Conservation (phyloP, 1,139 yeast genomes). For the Candida pseudoviswanathii region DNA sequence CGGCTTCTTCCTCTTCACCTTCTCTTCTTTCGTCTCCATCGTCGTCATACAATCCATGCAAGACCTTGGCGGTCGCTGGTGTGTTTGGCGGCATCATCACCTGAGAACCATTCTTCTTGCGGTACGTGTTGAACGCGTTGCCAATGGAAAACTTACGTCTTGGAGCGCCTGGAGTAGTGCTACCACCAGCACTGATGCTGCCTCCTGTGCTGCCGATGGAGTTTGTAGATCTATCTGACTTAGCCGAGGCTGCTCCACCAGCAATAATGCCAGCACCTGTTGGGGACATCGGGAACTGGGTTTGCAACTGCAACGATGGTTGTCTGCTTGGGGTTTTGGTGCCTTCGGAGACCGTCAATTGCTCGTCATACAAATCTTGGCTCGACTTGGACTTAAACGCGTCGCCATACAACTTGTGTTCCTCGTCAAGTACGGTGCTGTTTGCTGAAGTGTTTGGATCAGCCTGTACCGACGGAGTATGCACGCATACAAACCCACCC, state of each 20-base stretch:
- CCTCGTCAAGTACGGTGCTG: conserved; percentile 26
- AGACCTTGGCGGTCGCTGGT: conserved; percentile 50
- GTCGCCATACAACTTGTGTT: conserved; percentile 43
- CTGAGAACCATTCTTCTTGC: conserved; percentile 51
- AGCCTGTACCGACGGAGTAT: conserved; percentile 52
- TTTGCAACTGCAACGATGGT: conserved; percentile 39
- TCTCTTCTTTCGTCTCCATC: conserved; percentile 39
- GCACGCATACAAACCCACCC: conserved; percentile 91
- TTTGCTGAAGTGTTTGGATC: conserved; percentile 13
- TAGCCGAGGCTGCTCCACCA: conserved; percentile 15
- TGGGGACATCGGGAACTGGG: conserved; percentile 24
- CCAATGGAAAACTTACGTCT: conserved; percentile 68
- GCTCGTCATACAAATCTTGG: conserved; percentile 25
- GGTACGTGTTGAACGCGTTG: conserved; percentile 47
- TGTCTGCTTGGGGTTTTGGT: conserved; percentile 39
- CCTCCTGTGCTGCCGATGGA: conserved; percentile 19
- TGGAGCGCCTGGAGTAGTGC: conserved; percentile 37
- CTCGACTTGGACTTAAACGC: conserved; percentile 44
- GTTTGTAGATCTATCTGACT: conserved; percentile 26
- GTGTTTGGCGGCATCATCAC: conserved; percentile 50
- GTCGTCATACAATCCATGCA: conserved; percentile 41
- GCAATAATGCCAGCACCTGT: conserved; percentile 1
- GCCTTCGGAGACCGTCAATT: conserved; percentile 16
- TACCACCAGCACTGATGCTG: conserved; percentile 25
- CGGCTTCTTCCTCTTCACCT: conserved; percentile 24